phyloP scores from a whole-genome alignment of 1,139 yeast species.

The Taphrina pruni region DNA sequence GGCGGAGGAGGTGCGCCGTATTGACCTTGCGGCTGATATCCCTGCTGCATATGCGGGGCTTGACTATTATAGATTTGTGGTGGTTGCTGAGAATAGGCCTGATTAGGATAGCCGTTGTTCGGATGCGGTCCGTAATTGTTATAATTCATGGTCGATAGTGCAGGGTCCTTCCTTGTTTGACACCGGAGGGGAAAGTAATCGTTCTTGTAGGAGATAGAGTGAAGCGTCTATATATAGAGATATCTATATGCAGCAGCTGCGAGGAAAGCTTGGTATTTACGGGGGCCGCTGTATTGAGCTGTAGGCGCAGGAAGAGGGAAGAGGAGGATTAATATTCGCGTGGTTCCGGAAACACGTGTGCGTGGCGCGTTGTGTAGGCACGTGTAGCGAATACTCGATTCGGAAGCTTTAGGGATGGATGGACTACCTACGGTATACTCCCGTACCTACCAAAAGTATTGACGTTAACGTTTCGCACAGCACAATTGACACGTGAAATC shows the following conservation, averaged over 20 bases:
- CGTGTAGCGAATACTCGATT: too few species aligned
- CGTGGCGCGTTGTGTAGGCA: too few species aligned
- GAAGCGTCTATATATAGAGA: not conserved
- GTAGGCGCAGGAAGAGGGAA: too few species aligned
- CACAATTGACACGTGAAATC: too few species aligned
- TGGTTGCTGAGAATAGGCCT: slow-evolving; percentile 7
- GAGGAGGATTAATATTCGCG: too few species aligned
- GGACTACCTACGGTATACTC: too few species aligned
- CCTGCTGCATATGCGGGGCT: slow-evolving; percentile 11
- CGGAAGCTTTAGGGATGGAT: too few species aligned
- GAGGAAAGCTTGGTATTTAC: not conserved
- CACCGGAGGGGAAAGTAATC: not conserved
- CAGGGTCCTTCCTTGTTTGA: not conserved
- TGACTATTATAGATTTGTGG: not conserved
- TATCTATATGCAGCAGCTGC: not conserved
- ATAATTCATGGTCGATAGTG: slow-evolving; percentile 28
- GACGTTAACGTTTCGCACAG: too few species aligned
- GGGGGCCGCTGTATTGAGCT: too few species aligned
- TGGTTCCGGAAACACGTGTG: too few species aligned
- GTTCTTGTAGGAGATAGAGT: slow-evolving; percentile 3
- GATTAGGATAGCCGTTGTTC: slow-evolving; percentile 18
- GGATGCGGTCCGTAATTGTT: slow-evolving; percentile 20
- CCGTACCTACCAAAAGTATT: too few species aligned
- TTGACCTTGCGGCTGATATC: slow-evolving; percentile 1
- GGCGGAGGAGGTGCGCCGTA: not conserved